Evolutionary conservation across 2,329 filamentous ascomycete genomes (phyloP).

Genomic region (Aspergillus felis): DNA sequence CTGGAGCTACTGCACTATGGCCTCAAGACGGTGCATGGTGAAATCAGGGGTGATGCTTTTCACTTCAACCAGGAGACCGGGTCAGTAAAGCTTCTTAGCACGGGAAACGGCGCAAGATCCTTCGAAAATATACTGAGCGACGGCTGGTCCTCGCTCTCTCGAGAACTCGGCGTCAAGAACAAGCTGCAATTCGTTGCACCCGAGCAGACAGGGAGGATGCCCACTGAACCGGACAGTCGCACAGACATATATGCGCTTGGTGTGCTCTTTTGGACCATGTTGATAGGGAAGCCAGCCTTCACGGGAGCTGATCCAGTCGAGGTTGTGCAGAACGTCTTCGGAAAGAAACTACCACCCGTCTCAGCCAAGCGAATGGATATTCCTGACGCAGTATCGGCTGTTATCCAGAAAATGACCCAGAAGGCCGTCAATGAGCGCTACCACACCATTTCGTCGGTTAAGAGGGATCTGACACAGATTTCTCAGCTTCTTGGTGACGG

Average conservation of each 20-base stretch:
- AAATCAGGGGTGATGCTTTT: conserved; percentile 86
- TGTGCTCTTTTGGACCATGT: conserved; percentile 80
- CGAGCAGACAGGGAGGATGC: conserved; percentile 90
- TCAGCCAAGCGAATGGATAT: conserved; percentile 76
- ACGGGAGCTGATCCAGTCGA: conserved; percentile 77
- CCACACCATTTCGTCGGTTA: conserved; percentile 81
- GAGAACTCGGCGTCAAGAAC: conserved; percentile 79
- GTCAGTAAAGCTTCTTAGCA: conserved; percentile 73
- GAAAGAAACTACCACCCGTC: conserved; percentile 71
- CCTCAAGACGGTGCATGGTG: conserved; percentile 80
- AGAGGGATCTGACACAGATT: conserved; percentile 72
- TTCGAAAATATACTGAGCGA: conserved; percentile 89
- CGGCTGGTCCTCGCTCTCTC: conserved; percentile 79
- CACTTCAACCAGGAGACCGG: conserved; percentile 72
- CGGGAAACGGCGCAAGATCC: conserved; percentile 79
- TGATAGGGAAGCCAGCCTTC: conserved; percentile 76
- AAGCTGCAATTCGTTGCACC: conserved; percentile 91
- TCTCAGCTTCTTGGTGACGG: conserved; percentile 72
- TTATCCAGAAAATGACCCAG: conserved; percentile 89
- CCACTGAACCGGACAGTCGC: conserved; percentile 82
- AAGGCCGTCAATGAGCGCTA: conserved; percentile 86
- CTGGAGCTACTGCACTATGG: conserved; percentile 88
- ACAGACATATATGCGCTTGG: conserved; percentile 94
- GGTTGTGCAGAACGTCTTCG: conserved; percentile 84
- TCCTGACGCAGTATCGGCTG: conserved; percentile 73